Evolutionary conservation across 306 rosid genomes (phyloP), one percentile per base, ranked within the genome.

Genomic region (Cucurbita moschata): DNA sequence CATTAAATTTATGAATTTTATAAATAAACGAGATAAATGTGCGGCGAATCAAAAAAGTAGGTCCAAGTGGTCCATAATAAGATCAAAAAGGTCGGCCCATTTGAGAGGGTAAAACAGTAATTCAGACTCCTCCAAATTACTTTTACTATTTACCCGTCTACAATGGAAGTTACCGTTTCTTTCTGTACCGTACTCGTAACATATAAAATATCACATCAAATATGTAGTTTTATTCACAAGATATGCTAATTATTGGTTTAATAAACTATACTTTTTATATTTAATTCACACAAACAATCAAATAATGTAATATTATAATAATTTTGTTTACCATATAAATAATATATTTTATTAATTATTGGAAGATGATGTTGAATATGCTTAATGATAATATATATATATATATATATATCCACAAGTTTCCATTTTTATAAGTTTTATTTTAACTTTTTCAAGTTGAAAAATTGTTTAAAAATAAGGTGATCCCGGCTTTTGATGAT

Each of bases 31-130:
- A 44, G 35, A 23, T 39, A 67, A 67, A 67, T 46, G 55, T 66
- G 72, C 7, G 72, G 72, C 0, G 3, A 66, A 44, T 9, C 16
- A 42, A 65, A 65, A 5, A 7, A 12, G 73, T 59, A 47, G 74
- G 74, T 70, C 74, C 51, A 70, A 70, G 75, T 52, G 61, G 75
- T 71, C 75, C 75, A 51, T 15, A 47, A 51, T 30, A 4, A 4
- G 75, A 62, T 71, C 75, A 71, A 71, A 71, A 37, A 9, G 16
- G n/a, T 16, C 16, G 38, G 35, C 75, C 75, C 10, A 35, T 14
- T 1, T 71, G 0, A 1, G 50, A 71, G 75, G 62, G 35, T 37
- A 52, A 50, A 71, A 71, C 21, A 9, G 75, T 71, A 35, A 71
- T 50, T 71, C 1, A 14, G 0, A 50, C 1, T 14, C 7, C 54